phyloP scores from a whole-genome alignment of 139 green algal species.

The Mesotaenium endlicherianum region DNA sequence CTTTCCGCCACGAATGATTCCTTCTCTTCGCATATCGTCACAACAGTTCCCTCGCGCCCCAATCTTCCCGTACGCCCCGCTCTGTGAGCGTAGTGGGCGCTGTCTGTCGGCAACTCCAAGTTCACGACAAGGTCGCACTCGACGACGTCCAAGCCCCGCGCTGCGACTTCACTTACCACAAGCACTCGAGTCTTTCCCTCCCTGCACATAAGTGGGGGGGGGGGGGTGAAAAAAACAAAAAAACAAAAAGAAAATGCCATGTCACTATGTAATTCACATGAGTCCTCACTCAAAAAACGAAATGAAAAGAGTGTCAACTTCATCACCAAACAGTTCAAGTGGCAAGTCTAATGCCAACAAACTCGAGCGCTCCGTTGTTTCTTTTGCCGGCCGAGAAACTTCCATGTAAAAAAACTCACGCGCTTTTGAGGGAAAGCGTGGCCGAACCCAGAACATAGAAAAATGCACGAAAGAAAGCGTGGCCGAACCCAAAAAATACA shows the following conservation, averaged over 20 bases:
- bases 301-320: no score
- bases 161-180: constrained; percentile 85
- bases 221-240: background rate
- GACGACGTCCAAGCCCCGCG: constrained; percentile 83
- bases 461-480: no score
- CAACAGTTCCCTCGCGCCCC: constrained; percentile 68
- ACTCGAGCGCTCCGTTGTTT: no score
- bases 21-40: constrained; percentile 59
- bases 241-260: background rate
- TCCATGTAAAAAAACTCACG: no score
- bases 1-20: constrained; percentile 37
- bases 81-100: constrained; percentile 82
- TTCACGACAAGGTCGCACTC: constrained; percentile 88
- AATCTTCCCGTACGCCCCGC: constrained; percentile 78
- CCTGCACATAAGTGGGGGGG: background rate
- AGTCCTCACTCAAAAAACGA: no score
- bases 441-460: no score
- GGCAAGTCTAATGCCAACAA: no score
- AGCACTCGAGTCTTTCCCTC: constrained; percentile 70
- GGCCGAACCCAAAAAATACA: no score
- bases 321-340: no score
- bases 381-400: no score
- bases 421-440: no score
- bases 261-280: no score
- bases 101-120: constrained; percentile 80